Conservation (phyloP, 192 early-diverging fungal species). For the Backusella macrospora region DNA sequence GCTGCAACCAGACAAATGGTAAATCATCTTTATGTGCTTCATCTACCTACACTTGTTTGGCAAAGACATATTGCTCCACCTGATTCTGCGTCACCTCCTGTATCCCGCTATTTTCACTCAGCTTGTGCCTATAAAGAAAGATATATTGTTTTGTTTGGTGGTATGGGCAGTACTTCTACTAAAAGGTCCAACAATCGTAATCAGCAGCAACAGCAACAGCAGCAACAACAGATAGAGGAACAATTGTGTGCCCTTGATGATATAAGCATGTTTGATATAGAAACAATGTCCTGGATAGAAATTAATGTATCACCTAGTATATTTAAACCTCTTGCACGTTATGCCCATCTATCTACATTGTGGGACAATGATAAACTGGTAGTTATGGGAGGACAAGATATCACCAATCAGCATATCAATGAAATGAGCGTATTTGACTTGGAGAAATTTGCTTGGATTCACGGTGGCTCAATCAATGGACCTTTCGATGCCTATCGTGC, state of each 20-base stretch:
- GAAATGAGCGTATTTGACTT: constrained; percentile 80
- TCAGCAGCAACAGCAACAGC: constrained; percentile 11
- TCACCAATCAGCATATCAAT: constrained; percentile 75
- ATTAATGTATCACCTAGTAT: constrained; percentile 47
- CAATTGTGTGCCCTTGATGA: constrained; percentile 69
- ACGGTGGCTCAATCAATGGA: constrained; percentile 64
- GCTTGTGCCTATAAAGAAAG: constrained; percentile 63
- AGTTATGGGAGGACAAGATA: constrained; percentile 77
- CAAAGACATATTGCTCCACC: constrained; percentile 45
- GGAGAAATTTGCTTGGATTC: constrained; percentile 62
- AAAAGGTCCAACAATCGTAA: background rate
- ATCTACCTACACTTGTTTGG: constrained; percentile 65
- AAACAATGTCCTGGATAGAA: constrained; percentile 61
- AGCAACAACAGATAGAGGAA: constrained; percentile 44
- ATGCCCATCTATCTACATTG: constrained; percentile 75
- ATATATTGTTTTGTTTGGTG: constrained; percentile 74
- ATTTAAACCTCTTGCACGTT: constrained; percentile 65
- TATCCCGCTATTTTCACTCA: constrained; percentile 74
- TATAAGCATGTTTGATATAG: constrained; percentile 67
- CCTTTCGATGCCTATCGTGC: constrained; percentile 81
- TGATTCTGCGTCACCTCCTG: constrained; percentile 39
- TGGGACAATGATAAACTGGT: constrained; percentile 61
- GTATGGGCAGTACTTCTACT: constrained; percentile 61
- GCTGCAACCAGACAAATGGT: constrained; percentile 66
- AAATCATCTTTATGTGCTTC: constrained; percentile 68